Base-by-base conservation (phyloP, 768 basidiomycete species). In the Lepiota venenata region DNA sequence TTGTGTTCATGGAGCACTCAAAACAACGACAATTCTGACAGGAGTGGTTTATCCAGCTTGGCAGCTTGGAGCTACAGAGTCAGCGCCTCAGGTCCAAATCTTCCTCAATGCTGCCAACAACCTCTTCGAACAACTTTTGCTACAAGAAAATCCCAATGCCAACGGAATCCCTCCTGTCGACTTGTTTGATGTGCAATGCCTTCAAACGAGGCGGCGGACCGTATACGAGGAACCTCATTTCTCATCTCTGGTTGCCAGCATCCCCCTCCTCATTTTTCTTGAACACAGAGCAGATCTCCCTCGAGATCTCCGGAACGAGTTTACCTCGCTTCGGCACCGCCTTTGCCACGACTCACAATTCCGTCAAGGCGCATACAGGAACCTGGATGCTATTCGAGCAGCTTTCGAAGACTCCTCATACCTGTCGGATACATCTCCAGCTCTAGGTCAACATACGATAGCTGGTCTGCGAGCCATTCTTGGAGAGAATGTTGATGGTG, bases 11-110 rank as follows among this genome's bases (percentile, higher is more conserved):
- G 87, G 86, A 16, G 85, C 87, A 3, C 70, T 92, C 37, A 80
- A 80, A 52, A 82, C 85, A 6, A 88, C 88, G 1, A 90, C 88
- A 0, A 76, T 93, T 42, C 69, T 93, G 37, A 72, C 77, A 51
- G 88, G 89, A 12, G 66, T 93, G 15, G 78, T 91, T n/a, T 91
- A 89, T 64, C 88, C 87, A 16, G 82, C 84, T 4, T 93, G 90
- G 91, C 72, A 76, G 47, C 69, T 79, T 18, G 79, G 74, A n/a
- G 80, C 83, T 11, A 67, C 69, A 9, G 64, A 73, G 40, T 61
- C 69, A 1, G 60, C 65, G 0, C 69, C 72, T 37, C 74, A 78
- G 51, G 70, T 70, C 0, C 66, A 71, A 21, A 62, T 74, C n/a
- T 82, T 84, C 51, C 69, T 93, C 25, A 73, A 71, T 36, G 81